These are phyloP conservation scores for Irpex sp. DNA, from an alignment of 1,284 basidiomycete species.

Conservation along the genomic window DNA sequence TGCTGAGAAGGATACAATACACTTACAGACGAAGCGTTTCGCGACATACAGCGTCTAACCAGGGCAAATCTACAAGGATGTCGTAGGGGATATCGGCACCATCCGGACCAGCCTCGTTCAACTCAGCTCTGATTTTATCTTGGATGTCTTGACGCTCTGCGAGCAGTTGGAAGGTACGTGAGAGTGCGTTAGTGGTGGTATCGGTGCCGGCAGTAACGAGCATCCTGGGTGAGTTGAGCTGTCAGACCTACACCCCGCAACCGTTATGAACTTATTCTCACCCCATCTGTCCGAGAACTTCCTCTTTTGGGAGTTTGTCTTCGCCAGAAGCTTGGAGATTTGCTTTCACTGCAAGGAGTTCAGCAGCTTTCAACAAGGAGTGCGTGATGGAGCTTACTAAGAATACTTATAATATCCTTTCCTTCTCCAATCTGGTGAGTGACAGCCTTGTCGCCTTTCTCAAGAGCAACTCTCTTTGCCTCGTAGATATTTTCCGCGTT, in stretches of 20 bases:
- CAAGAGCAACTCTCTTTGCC: conserved; percentile 26
- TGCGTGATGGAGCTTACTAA: conserved; percentile 26
- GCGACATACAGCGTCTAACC: conserved; percentile 20
- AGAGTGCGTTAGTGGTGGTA: conserved; percentile 19
- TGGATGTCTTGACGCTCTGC: conserved; percentile 19
- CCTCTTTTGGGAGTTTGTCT: conserved; percentile 18
- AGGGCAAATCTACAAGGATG: conserved; percentile 19
- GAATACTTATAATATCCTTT: conserved; percentile 44
- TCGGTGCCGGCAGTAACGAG: conserved; percentile 20
- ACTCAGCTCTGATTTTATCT: conserved; percentile 19
- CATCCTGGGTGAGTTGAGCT: not conserved
- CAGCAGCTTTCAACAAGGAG: not conserved
- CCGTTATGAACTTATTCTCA: conserved; percentile 7
- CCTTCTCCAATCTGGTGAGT: conserved; percentile 31
- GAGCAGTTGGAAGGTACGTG: conserved; percentile 17
- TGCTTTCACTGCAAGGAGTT: conserved; percentile 18
- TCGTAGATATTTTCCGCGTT: conserved; percentile 33
- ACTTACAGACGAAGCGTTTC: conserved; percentile 23
- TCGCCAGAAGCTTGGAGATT: conserved; percentile 22
- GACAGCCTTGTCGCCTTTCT: conserved; percentile 18
- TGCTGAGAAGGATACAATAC: not conserved
- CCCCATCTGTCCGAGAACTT: conserved; percentile 25
- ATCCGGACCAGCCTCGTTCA: conserved; percentile 11
- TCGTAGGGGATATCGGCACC: conserved; percentile 16
- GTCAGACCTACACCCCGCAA: not conserved